Evolutionary conservation across 768 basidiomycete genomes (phyloP).

Genomic region (Cystobasidium ongulense): DNA sequence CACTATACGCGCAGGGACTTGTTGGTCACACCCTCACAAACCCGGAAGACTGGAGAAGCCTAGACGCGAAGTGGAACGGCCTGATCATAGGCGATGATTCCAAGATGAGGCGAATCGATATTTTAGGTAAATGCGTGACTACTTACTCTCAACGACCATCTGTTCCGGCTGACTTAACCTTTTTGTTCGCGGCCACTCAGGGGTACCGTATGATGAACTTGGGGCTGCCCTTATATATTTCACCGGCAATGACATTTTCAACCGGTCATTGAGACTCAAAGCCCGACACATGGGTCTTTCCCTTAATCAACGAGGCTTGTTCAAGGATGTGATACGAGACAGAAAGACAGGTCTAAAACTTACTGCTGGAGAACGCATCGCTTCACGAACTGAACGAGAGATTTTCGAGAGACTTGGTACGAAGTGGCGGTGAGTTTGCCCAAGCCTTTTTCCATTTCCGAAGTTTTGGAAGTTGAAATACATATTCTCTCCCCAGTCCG

Average conservation of each 20-base stretch:
- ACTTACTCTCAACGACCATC: background rate
- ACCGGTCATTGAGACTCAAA: conserved; percentile 75
- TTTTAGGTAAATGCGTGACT: conserved; percentile 33
- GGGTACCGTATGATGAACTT: conserved; percentile 65
- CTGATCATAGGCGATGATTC: conserved; percentile 50
- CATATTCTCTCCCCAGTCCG: background rate
- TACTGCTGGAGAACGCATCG: conserved; percentile 45
- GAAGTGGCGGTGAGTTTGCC: conserved; percentile 26
- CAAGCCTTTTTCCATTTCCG: background rate
- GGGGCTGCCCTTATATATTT: conserved; percentile 89
- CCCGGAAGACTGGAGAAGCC: conserved; percentile 59
- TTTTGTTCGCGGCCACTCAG: conserved; percentile 64
- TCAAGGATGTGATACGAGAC: conserved; percentile 62
- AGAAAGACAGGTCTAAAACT: conserved; percentile 54
- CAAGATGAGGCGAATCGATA: conserved; percentile 61
- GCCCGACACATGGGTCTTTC: conserved; percentile 72
- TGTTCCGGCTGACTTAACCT: background rate
- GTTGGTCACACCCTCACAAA: conserved; percentile 71
- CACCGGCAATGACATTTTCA: conserved; percentile 91
- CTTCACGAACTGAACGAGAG: conserved; percentile 62
- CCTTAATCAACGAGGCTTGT: conserved; percentile 80
- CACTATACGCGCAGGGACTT: conserved; percentile 56
- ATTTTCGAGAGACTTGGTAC: conserved; percentile 66
- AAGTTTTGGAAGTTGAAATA: background rate
- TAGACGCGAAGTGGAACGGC: conserved; percentile 75